Conservation (phyloP, 805 yeast species). For the Komagataella pseudopastoris region DNA sequence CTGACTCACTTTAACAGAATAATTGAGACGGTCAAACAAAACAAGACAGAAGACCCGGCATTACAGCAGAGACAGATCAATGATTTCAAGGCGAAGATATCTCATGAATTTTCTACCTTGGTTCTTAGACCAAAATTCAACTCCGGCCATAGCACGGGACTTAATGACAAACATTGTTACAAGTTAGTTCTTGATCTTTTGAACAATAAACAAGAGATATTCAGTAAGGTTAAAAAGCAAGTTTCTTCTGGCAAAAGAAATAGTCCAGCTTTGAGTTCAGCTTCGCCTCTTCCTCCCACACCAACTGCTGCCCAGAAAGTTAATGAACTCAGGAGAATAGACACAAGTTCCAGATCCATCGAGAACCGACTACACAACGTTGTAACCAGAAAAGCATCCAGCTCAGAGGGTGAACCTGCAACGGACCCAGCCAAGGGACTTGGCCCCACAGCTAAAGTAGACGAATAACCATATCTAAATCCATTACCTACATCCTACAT, state of each 20-base stretch:
- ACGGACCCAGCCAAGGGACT: background rate
- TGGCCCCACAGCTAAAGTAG: background rate
- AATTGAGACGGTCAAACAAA: conserved; percentile 29
- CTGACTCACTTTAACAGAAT: conserved; percentile 62
- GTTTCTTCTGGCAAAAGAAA: background rate
- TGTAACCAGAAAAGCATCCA: background rate
- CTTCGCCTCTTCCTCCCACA: background rate
- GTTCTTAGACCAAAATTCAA: conserved; percentile 39
- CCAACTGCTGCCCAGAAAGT: background rate
- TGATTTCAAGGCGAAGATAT: conserved; percentile 30
- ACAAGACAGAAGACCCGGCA: conserved; percentile 26
- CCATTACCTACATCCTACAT: background rate
- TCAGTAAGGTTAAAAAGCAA: conserved; percentile 37
- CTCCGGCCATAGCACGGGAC: conserved; percentile 35
- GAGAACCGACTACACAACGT: background rate
- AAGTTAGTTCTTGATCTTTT: conserved; percentile 50
- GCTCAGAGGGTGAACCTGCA: background rate
- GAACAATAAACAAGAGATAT: conserved; percentile 44
- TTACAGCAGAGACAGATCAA: conserved; percentile 19
- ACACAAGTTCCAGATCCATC: background rate
- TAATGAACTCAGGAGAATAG: background rate
- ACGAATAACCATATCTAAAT: background rate
- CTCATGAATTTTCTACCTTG: conserved; percentile 55
- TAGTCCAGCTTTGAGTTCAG: background rate
- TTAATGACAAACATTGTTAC: conserved; percentile 22